Conservation (phyloP, 2,329 filamentous ascomycete species). For the Leptosphaerulina australis region DNA sequence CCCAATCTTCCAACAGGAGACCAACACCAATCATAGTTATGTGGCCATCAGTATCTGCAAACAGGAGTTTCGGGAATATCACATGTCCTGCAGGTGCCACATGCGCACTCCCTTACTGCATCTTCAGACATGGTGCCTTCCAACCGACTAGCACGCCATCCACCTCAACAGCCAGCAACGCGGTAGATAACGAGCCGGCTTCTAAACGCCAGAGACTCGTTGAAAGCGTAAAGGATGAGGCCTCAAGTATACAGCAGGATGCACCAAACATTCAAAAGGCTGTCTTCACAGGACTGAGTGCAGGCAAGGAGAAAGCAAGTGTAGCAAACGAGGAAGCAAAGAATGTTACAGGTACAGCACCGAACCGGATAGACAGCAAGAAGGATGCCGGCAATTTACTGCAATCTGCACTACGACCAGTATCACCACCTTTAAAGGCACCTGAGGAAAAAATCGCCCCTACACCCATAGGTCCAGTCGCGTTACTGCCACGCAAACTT, state of each 20-base stretch:
- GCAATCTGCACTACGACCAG: constrained; percentile 33
- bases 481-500: constrained; percentile 71
- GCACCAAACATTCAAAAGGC: constrained; percentile 13
- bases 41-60: constrained; percentile 39
- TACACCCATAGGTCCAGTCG: constrained; percentile 51
- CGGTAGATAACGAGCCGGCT: constrained; percentile 20
- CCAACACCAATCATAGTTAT: too few relatives aligned
- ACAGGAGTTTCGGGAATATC: constrained; percentile 33
- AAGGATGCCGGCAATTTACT: constrained; percentile 19
- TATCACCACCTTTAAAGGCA: constrained; percentile 41
- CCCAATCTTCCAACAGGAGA: neutral
- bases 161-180: constrained; percentile 2
- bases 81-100: constrained; percentile 57
- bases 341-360: neutral
- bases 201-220: constrained; percentile 44
- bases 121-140: constrained; percentile 61
- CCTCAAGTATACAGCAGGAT: neutral
- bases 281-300: constrained; percentile 35
- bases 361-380: constrained; percentile 13
- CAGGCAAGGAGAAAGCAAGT: constrained; percentile 21
- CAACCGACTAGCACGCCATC: constrained; percentile 10
- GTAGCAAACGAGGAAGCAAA: constrained; percentile 15
- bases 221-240: constrained; percentile 20
- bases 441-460: constrained; percentile 18
- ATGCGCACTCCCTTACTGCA: constrained; percentile 62